Evolutionary conservation across 129 eudicot species (phyloP), one percentile per base, ranked within the genome.

Genomic region (Artemisia annua): DNA sequence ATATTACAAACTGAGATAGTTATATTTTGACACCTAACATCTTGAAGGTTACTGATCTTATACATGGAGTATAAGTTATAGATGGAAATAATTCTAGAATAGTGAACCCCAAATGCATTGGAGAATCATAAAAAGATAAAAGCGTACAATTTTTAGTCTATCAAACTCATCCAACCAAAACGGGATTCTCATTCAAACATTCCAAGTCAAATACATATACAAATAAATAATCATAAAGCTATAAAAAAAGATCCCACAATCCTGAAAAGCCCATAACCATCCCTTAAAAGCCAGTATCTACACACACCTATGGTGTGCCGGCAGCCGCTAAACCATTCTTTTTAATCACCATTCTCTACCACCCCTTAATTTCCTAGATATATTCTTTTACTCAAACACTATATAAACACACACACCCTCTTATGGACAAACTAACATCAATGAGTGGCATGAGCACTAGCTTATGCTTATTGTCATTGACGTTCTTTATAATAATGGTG

Each of bases 301-400:
- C n/a, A 76, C 70, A 69, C 63, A 43, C 82, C 82, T 70, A 71
- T 72, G 82, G 82, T 70, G 66, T 71, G 82, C 68, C 77, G 60
- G 82, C 72, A 71, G 53, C 78, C 62, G 67, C 60, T 74, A 7
- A 74, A 79, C 79, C 83, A 68, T 73, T 73, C 83, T 80, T 79
- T 79, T 57, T 67, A 67, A 54, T 72, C 80, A 49, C 13, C 73
- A 15, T 64, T 78, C 82, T 78, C 82, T 73, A 78, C 78, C 82
- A 78, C 77, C 82, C 82, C 73, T 78, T 71, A 77, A 64, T 13
- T 71, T 71, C 13, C 52, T 76, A 56, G 26, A 52, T 67, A 78
- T 71, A 71, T 78, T 78, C 82, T 78, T 19, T 78, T 78, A 71
- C 78, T 67, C 54, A 64, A 78, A 53, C n/a, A n/a, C 53, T 78